Conservation (phyloP, 2,329 filamentous ascomycete genomes). For the Hypoxylon rubiginosum region DNA sequence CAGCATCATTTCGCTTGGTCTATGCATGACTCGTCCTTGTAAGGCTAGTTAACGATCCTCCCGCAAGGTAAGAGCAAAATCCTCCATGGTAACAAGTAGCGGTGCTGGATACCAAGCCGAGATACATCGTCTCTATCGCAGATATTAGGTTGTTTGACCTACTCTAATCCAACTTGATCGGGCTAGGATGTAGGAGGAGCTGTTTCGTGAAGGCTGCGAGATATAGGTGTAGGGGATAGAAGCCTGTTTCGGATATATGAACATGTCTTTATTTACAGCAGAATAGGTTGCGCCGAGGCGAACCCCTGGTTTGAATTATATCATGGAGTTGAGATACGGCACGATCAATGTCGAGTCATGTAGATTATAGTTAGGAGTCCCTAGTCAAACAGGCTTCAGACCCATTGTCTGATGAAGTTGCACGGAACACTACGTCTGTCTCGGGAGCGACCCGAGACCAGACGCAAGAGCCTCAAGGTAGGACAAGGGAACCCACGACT, state of each 20-base stretch:
- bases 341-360: not conserved
- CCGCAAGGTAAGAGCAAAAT: too few relatives aligned
- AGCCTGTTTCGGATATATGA: not conserved
- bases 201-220: not conserved
- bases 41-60: too few relatives aligned
- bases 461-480: constrained; percentile 29
- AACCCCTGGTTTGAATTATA: not conserved
- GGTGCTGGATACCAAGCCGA: not conserved
- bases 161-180: not conserved
- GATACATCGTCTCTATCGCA: not conserved
- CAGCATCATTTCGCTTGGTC: too few relatives aligned
- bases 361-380: not conserved
- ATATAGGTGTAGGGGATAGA: not conserved
- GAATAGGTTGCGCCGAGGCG: too few relatives aligned
- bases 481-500: constrained; percentile 13
- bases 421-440: constrained; percentile 23
- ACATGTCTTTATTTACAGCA: too few relatives aligned
- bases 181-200: not conserved
- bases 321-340: not conserved
- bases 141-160: not conserved
- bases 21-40: too few relatives aligned
- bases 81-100: too few relatives aligned
- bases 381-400: not conserved
- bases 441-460: constrained; percentile 31
- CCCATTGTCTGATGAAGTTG: constrained; percentile 8